Evolutionary conservation across 495 filamentous ascomycete species (phyloP), one percentile per base, ranked within the genome.

Genomic region (Tuber melanosporum): DNA sequence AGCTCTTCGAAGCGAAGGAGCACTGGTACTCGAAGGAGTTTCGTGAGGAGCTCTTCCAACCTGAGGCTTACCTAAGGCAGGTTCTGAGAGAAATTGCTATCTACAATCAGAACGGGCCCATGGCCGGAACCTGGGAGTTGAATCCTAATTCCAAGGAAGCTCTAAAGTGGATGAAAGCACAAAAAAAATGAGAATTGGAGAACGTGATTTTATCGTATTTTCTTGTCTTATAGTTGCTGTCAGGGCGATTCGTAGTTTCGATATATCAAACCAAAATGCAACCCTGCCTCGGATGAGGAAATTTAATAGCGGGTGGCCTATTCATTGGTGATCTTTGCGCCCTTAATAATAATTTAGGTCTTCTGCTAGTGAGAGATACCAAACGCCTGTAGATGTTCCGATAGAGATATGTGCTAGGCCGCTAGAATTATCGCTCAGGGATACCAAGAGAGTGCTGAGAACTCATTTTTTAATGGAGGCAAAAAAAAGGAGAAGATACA

Each of bases 11-110:
- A 70, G 84, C 89, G 73, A 96, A 91, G 87, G 89, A 89, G 73
- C 97, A 93, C 84, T 98, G 94, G 94, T 87, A 91, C 43, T 91
- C 97, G 86, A 94, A 92, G 80, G 88, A 89, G 0, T 88, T 99
- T 78, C 91, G 91, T 76, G 85, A 87, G 32, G 84, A 86, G 77
- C 87, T 94, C 49, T 86, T 88, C 73, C 95, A 99, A 85, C 95
- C 95, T 0, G 96, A 99, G 82, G 90, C 90, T 3, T 99, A 93
- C 84, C 89, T 99, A 62, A 93, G 93, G 75, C 89, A 96, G 84
- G 91, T 90, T 9, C 83, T 98, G 76, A 91, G 93, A 77, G 89
- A 92, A 83, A 88, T 98, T 74, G 95, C 93, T 2, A 88, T 90
- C 17, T 85, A 97, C 72, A 90, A 94, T 76, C 91, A 92, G 81